These are phyloP conservation scores for Termitomyces sp. DNA, from an alignment of 768 basidiomycete species.

Conservation along the genomic window DNA sequence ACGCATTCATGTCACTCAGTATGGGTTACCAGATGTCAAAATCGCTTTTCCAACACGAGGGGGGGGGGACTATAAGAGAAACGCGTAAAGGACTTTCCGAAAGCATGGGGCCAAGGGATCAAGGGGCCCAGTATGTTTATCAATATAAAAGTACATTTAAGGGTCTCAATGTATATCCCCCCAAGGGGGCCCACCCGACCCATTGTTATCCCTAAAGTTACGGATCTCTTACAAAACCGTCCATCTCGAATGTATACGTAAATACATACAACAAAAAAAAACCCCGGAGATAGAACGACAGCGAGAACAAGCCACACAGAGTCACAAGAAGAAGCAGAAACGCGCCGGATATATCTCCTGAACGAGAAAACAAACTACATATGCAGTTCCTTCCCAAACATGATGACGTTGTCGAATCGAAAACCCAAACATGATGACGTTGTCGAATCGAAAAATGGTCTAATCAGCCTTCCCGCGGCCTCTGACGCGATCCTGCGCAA, in stretches of 20 bases:
- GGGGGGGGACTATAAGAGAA: no score
- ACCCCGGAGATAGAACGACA: not conserved
- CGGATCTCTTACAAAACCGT: not conserved
- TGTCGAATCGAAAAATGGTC: no score
- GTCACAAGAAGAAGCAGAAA: not conserved
- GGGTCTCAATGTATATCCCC: not conserved
- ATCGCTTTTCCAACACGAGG: not conserved
- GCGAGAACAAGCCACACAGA: no score
- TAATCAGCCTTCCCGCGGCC: not conserved
- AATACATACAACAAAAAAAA: not conserved
- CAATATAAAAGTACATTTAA: not conserved
- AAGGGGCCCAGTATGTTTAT: not conserved
- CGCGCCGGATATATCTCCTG: constrained; percentile 1
- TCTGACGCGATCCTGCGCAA: not conserved
- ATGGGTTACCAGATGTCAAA: not conserved
- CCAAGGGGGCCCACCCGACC: no score
- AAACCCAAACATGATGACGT: constrained; percentile 1
- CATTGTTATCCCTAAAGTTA: not conserved
- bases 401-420: not conserved
- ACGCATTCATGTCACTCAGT: not conserved
- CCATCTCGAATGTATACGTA: not conserved
- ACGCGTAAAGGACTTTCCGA: not conserved
- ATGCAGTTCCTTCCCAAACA: constrained; percentile 1
- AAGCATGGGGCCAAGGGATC: not conserved
- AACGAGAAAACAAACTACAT: not conserved